A percentile compares a stretch with the other conserved stretches of the same genome.
phyloP scores from a whole-genome alignment of 2,329 filamentous ascomycete genomes.

The Sporothrix protearum region DNA sequence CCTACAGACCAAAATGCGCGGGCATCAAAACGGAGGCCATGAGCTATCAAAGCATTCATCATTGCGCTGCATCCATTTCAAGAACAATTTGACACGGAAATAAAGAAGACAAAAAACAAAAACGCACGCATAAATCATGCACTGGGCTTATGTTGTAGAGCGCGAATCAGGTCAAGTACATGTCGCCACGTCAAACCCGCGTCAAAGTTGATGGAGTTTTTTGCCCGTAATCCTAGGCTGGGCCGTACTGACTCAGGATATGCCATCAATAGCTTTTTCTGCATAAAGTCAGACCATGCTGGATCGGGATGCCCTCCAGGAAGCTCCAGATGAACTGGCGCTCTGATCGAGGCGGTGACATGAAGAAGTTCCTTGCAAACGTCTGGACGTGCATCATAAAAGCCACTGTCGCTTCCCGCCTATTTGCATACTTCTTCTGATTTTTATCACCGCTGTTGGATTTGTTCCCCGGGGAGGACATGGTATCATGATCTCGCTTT shows the following conservation, averaged over 20 bases:
- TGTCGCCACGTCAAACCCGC: conserved; percentile 24
- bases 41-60: neutral
- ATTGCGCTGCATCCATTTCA: neutral
- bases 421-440: neutral
- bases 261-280: conserved; percentile 22
- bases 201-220: conserved; percentile 27
- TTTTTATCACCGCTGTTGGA: neutral
- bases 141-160: conserved; percentile 18
- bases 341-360: conserved; percentile 26
- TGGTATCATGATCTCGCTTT: neutral
- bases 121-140: neutral
- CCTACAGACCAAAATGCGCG: neutral
- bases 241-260: conserved; percentile 23
- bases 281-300: conserved; percentile 24
- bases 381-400: conserved; percentile 24
- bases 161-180: conserved; percentile 21
- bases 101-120: neutral
- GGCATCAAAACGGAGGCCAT: neutral
- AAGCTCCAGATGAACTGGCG: conserved; percentile 28
- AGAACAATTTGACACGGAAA: neutral
- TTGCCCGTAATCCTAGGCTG: conserved; percentile 25
- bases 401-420: conserved; percentile 6
- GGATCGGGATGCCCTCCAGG: conserved; percentile 27
- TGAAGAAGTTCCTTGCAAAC: conserved; percentile 10
- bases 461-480: neutral